Evolutionary conservation across 768 basidiomycete genomes (phyloP), one percentile per base, ranked within the genome.

Genomic region (Baorangia bicolor): DNA sequence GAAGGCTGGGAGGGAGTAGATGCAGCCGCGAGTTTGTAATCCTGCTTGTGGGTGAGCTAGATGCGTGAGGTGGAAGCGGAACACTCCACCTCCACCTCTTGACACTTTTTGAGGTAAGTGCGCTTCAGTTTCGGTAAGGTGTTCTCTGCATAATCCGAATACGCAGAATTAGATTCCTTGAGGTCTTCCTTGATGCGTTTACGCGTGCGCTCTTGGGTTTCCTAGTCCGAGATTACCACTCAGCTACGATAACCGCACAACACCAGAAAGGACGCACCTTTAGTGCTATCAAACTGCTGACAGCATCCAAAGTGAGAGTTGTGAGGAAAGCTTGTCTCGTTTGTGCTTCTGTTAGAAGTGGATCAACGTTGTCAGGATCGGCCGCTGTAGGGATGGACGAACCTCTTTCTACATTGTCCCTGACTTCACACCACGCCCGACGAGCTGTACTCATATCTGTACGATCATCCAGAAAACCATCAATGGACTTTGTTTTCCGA

Each of bases 131-230:
- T 88, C 1, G 94, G 94, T 10, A 95, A 76, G n/a, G 80, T 76
- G 51, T 78, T 84, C 66, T 92, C 91, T 12, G 86, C 85, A 66
- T 86, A 94, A 31, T 96, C 94, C 31, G 81, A 81, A 70, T 96
- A 94, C 33, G 88, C 83, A 51, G 72, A 61, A n/a, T 77, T 76
- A 0, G 93, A 91, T 10, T 85, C 84, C 70, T 92, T 94, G 52
- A 95, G 72, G 67, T 95, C 94, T 65, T 96, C 94, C 69, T 90
- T 92, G 69, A 97, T 88, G 27, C 92, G 85, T 67, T 92, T 91
- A 44, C 91, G 81, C n/a, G 92, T 95, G 35, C 94, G 83, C 51
- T 92, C 91, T 75, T 96, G 94, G 12, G 87, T 88, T 62, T 95
- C 93, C 92, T 94, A 57, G 16, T 23, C 5, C 13, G 12, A 50